Evolutionary conservation across 2,329 filamentous ascomycete species (phyloP), one percentile per base, ranked within the genome.

Genomic region (Ophiocordyceps camponoti-floridani): DNA sequence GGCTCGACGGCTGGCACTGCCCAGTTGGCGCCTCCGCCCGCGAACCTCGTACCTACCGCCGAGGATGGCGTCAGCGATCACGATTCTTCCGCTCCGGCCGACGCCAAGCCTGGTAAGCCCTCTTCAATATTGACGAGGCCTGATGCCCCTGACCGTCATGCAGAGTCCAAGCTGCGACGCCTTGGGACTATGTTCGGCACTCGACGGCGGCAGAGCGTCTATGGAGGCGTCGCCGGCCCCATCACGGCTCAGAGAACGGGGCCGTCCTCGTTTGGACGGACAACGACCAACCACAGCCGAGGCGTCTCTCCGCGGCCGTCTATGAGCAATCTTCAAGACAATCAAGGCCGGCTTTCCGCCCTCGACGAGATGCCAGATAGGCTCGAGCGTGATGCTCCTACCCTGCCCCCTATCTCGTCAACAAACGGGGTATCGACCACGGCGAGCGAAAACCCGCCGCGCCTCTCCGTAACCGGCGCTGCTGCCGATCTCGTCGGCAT

Each of bases 161-260:
- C 33, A 54, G 73, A 76, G 53, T 73, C 73, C 46, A 76, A 72
- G 52, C 55, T 78, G 40, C 69, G 77, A 42, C 72, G 79, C 45
- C 69, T 85, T 44, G 80, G 81, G 14, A 84, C 80, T 12, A 79
- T 84, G 65, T 70, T 84, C 41, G 60, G 60, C 16, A 72, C 75
- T 27, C 69, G 77, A 19, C 66, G 77, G 47, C 69, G 79, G 37
- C 77, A 82, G 58, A 84, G 79, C 58, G 67, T 83, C 46, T 68
- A 84, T 60, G 70, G 69, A 48, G 65, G 79, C 40, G 80, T 73
- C 56, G 73, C 35, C n/a, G 35, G 66, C 47, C 71, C 64, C 57
- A 67, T 70, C 52, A 79, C 70, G 0, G 69, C 73, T 2, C 62
- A 66, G 33, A 79, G 75, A 56, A 65, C 57, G 3, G 57, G 60